phyloP scores from a whole-genome alignment of 2,329 filamentous ascomycete species.

The Rhinocladiella similis region DNA sequence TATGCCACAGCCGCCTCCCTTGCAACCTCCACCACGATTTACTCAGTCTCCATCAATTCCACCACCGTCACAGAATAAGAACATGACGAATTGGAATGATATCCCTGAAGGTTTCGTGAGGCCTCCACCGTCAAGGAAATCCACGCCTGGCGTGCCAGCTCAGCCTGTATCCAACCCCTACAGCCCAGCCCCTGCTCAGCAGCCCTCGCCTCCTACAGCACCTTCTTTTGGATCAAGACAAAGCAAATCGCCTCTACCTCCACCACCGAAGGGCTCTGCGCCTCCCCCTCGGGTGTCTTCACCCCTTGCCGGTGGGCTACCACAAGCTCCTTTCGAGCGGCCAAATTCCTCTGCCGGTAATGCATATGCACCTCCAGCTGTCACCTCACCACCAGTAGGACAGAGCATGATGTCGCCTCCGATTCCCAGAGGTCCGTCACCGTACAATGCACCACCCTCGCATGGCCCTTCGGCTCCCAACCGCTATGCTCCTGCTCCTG shows the following conservation, averaged over 20 bases:
- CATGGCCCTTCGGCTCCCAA: constrained; percentile 66
- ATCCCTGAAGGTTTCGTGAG: constrained; percentile 80
- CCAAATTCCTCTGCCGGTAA: constrained; percentile 60
- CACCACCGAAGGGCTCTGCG: constrained; percentile 78
- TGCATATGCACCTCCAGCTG: constrained; percentile 63
- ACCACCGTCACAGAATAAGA: constrained; percentile 69
- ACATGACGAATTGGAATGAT: constrained; percentile 89
- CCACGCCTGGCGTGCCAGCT: constrained; percentile 65
- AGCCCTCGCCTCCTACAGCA: constrained; percentile 57
- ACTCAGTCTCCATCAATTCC: constrained; percentile 65
- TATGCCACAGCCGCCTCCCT: constrained; percentile 39
- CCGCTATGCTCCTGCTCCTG: constrained; percentile 71
- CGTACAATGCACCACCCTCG: constrained; percentile 79
- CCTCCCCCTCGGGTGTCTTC: constrained; percentile 69
- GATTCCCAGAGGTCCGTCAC: constrained; percentile 74
- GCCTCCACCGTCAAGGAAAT: constrained; percentile 67
- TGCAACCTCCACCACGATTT: constrained; percentile 65
- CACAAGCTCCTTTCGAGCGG: constrained; percentile 50
- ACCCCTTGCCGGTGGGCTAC: constrained; percentile 60
- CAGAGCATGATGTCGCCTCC: constrained; percentile 54
- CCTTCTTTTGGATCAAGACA: constrained; percentile 60
- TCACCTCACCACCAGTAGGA: constrained; percentile 42
- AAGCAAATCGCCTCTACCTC: constrained; percentile 66
- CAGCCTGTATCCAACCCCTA: constrained; percentile 75
- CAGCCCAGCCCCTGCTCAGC: constrained; percentile 51